Evolutionary conservation across 495 filamentous ascomycete genomes (phyloP), one percentile per base, ranked within the genome.

Genomic region (Aspergillus sparsus): DNA sequence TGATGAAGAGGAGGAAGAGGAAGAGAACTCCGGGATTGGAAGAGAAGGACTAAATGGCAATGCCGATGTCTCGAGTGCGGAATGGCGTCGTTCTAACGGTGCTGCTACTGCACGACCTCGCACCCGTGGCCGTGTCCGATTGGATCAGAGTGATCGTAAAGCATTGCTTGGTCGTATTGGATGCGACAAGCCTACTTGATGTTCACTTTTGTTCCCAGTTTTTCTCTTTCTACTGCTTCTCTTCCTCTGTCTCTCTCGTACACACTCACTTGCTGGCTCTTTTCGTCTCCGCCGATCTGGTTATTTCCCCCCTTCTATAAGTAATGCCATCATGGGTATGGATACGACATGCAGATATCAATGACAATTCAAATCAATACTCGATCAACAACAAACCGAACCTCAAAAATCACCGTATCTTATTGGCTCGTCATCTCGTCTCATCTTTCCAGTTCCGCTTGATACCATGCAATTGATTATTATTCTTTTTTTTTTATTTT

Each of bases 121-220:
- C 0, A 70, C 68, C 11, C 72, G 70, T 55, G 73, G 44, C 44
- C 44, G 44, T 7, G 44, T 47, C 44, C 39, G 39, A 42, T 8
- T 42, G 7, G 85, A 87, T 42, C 87, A 88, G 68, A 89, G 85
- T 63, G 87, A 90, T 62, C 80, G 85, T 46, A 90, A 90, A 73
- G 87, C 89, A 66, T 74, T 91, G 54, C 74, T 91, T 34, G 87
- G 86, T 31, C 76, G 88, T 36, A 91, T 91, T 63, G 88, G 88
- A 53, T 91, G 88, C 68, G 88, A 91, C 70, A 90, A 89, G 64
- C 74, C 77, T 21, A 76, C 75, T 13, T 78, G 68, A 42, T 1
- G 21, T 27, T 27, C 21, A 27, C 21, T 27, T 27, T 27, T 27
- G 21, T 27, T 27, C 21, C 21, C 21, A 1, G 21, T 27, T 27